Evolutionary conservation across 2,329 filamentous ascomycete genomes (phyloP).

Genomic region (Coleophoma cylindrospora): DNA sequence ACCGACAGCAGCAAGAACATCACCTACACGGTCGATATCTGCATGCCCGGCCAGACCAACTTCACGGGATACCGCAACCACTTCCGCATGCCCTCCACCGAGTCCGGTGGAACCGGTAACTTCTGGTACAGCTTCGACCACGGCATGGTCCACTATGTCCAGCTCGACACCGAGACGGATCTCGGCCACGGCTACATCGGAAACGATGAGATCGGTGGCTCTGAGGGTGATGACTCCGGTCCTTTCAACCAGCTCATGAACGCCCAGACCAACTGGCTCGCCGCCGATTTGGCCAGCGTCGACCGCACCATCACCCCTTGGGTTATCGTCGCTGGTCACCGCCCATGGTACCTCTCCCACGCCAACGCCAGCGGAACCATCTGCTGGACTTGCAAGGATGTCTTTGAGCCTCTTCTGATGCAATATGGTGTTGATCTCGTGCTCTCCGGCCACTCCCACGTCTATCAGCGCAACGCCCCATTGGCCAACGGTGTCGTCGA

Average conservation of each 20-base stretch:
- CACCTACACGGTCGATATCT: constrained; percentile 32
- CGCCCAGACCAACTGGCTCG: no score
- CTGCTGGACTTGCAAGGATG: constrained; percentile 35
- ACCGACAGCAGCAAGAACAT: no score
- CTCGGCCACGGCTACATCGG: no score
- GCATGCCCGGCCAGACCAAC: constrained; percentile 49
- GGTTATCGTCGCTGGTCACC: constrained; percentile 12
- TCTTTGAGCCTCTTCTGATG: constrained; percentile 39
- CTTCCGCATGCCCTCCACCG: constrained; percentile 46
- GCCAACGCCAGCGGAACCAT: not conserved
- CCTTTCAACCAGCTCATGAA: no score
- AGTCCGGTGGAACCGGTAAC: constrained; percentile 41
- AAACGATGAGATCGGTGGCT: no score
- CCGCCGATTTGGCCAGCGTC: constrained; percentile 19
- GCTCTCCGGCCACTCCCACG: constrained; percentile 36
- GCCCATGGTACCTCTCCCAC: constrained; percentile 11
- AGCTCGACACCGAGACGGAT: constrained; percentile 30
- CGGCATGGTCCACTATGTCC: constrained; percentile 47
- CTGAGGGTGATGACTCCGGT: no score
- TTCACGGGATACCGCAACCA: constrained; percentile 44
- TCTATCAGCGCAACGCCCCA: constrained; percentile 31
- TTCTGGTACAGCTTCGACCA: constrained; percentile 58
- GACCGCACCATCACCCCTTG: constrained; percentile 17
- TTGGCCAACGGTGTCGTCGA: no score
- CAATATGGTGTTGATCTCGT: constrained; percentile 40